Evolutionary conservation across 108 stramenopile species (phyloP), one percentile per base, ranked within the genome.

Genomic region (Skeletonema tropicum): DNA sequence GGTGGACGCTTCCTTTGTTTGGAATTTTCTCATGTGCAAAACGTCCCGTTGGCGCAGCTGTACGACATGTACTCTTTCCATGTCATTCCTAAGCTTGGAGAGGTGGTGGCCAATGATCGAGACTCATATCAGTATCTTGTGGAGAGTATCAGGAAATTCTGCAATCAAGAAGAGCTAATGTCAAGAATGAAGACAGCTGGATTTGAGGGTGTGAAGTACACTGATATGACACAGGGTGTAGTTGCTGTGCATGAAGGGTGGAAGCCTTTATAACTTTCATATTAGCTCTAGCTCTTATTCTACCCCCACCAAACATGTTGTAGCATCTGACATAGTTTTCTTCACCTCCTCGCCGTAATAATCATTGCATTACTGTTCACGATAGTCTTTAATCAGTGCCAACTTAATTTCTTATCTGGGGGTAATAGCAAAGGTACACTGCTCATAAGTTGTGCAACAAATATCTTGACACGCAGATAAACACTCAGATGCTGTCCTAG

Each of bases 71-170:
- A 98, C 75, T 96, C 94, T 6, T 98, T 98, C 73, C 67, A 97
- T 67, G 95, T 98, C 12, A 98, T 99, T 57, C 99, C 99, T 2
- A 76, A 79, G 9, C 76, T 99, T 61, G 98, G 98, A 9, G 85
- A 98, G 76, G 60, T 88, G 38, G 88, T 99, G 1, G 97, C 98
- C n/a, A 89, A 94, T 62, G 98, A 99, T 83, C 82, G 92, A 7
- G 89, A 83, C 25, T 94, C 97, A 3, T 99, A 99, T 81, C 97
- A 98, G 74, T 99, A 99, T 77, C 81, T 99, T n/a, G 99, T 99
- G 49, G 99, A 99, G 73, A 96, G 95, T 71, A 99, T 99, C 65
- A 88, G 99, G 3, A 92, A 96, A 67, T 98, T 98, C 68, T 94
- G 97, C 10, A 87, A 90, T 12, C 97, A 98, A 73, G 91, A 95